Evolutionary conservation across 345 rosid genomes (phyloP), one percentile per base, ranked within the genome.

Genomic region (Euphorbia tirucalli): DNA sequence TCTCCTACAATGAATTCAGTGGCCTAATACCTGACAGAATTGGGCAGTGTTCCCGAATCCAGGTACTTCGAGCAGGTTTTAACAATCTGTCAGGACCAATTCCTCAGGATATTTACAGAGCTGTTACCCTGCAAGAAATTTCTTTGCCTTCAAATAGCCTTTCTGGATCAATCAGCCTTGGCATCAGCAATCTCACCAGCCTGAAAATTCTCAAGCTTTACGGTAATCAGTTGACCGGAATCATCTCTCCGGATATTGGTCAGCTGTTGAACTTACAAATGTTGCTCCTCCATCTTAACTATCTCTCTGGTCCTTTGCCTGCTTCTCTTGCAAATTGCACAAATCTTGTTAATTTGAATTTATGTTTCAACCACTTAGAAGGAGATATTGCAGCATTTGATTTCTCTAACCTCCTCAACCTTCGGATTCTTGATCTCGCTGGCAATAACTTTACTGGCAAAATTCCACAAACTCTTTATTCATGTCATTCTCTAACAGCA

Each of bases 391-490:
- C 91, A 0, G 64, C 61, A 50, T 80, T 87, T 48, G 68, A 91
- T 78, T 93, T 93, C 83, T 88, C 98, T 46, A 70, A 78, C 3
- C 78, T 91, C 57, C 73, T 7, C 64, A 71, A 71, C 71, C 94
- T 93, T 63, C 83, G 73, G 63, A 83, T 80, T 52, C 88, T 93
- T 43, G 98, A 93, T 77, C 93, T 93, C 11, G 93, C 97, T 25
- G 83, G 87, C 83, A 93, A 93, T 72, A 81, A 80, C 66, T 93
- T 93, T 77, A 79, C 82, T 4, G 98, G 98, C 49, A 80, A 59
- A 35, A 78, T 93, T 72, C 98, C 98, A 43, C 28, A 35, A 3
- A 90, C 73, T 70, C 85, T 93, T 54, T 90, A 85, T 82, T 82
- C 88, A 19, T 91, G 97, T 86, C 85, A 77, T 63, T 82, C 82